Evolutionary conservation across 1,284 basidiomycete species (phyloP), one percentile per base, ranked within the genome.

Genomic region (Rhodofomes roseus): DNA sequence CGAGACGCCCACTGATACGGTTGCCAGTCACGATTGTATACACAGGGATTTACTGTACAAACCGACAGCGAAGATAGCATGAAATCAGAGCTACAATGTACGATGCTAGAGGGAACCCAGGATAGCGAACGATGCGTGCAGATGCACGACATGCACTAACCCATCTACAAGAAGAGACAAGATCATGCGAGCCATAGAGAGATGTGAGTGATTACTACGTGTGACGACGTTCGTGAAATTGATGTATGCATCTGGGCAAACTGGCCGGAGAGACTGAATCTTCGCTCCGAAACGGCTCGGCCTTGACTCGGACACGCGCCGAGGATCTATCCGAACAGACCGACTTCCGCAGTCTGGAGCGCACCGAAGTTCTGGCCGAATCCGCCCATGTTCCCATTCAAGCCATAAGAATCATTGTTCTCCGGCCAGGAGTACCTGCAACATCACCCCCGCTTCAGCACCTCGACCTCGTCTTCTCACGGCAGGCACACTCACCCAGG

Each of bases 401-500:
- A 4, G 8, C 50, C 50, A 25, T 34, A 52, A 25, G 50, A 52
- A 18, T 52, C 50, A 31, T 36, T 52, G 50, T 36, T 52, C 31
- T 67, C 66, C n/a, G 66, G 63, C 66, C 66, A 68, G 6, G 65
- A 59, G 56, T 63, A 68, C 36, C 67, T 68, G 50, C 29, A 54
- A 29, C 29, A 3, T n/a, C 14, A 23, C 53, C 9, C 40, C 22
- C 53, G n/a, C 11, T 6, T 29, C 37, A 36, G 50, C 29, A 22
- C 36, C 20, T 6, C 16, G 16, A 18, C 37, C 4, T 14, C 37
- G 14, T 4, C 37, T 9, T 16, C 37, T 39, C 16, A 16, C n/a
- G 37, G n/a, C 2, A 0, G 14, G 22, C 12, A 6, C 27, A 67
- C 73, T 37, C 57, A 90, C 85, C 90, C 90, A 54, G 90, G 89